These are phyloP conservation scores for Cucumis melo DNA, from an alignment of 306 rosid species.

Conservation along the genomic window DNA sequence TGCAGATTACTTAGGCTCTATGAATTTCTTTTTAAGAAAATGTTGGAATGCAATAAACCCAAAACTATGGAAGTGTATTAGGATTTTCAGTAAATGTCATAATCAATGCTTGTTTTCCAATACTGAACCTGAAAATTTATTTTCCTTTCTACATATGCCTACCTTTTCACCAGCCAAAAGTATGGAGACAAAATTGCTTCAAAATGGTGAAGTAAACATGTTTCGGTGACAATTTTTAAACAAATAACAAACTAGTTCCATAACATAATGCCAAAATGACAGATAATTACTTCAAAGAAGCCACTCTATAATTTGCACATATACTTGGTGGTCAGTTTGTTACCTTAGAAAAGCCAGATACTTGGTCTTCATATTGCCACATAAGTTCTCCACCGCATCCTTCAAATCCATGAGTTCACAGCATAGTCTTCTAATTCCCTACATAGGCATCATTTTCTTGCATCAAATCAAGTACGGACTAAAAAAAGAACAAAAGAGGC, in stretches of 20 bases:
- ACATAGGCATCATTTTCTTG: constrained; percentile 10
- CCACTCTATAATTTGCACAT: not conserved
- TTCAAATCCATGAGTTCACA: constrained; percentile 86
- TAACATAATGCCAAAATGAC: not conserved
- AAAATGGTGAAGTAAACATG: not conserved
- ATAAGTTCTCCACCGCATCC: constrained; percentile 89
- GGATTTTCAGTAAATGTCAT: not conserved
- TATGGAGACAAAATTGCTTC: not conserved
- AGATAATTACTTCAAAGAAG: not conserved
- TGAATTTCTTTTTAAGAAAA: not conserved
- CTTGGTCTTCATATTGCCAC: constrained; percentile 86
- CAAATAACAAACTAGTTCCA: not conserved
- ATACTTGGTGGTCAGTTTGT: not conserved
- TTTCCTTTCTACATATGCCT: not conserved
- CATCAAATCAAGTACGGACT: not conserved
- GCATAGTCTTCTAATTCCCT: constrained; percentile 95
- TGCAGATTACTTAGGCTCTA: not conserved
- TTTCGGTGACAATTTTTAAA: not conserved
- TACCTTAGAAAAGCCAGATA: constrained; percentile 90
- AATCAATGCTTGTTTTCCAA: not conserved
- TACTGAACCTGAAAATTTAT: not conserved
- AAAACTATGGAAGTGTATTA: too few relatives aligned
- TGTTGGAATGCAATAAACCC: not conserved
- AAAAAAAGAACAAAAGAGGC: not conserved
- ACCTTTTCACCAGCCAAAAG: not conserved